phyloP scores from a whole-genome alignment of 2,329 filamentous ascomycete species.

The Phialophora tarda region DNA sequence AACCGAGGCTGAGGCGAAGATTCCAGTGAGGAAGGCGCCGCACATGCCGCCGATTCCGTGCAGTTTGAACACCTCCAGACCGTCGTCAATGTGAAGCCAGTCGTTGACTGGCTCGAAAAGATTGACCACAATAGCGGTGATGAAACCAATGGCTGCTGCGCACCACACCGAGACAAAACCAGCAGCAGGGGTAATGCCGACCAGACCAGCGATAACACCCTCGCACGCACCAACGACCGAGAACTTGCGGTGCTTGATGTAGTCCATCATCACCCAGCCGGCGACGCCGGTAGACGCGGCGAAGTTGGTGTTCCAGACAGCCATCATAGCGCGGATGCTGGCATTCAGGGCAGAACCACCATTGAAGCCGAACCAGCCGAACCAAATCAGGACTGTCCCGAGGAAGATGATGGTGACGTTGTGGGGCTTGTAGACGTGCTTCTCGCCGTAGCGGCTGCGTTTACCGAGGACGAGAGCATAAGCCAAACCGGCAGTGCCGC shows the following conservation, averaged over 20 bases:
- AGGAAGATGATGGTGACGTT: constrained; percentile 76
- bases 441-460: constrained; percentile 61
- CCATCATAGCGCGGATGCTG: constrained; percentile 84
- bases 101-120: constrained; percentile 58
- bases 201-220: constrained; percentile 84
- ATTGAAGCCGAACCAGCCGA: constrained; percentile 88
- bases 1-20: constrained; percentile 57
- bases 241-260: constrained; percentile 88
- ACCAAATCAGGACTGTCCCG: constrained; percentile 61
- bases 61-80: constrained; percentile 61
- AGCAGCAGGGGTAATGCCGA: constrained; percentile 86
- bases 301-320: constrained; percentile 82
- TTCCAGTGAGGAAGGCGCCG: constrained; percentile 63
- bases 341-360: constrained; percentile 82
- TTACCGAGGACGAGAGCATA: constrained; percentile 76
- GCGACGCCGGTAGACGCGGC: constrained; percentile 83
- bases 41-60: constrained; percentile 57
- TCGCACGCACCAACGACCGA: constrained; percentile 92
- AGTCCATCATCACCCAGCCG: constrained; percentile 78
- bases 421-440: constrained; percentile 65
- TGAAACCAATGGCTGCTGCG: constrained; percentile 61
- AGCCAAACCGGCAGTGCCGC: constrained; percentile 72
- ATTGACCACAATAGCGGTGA: constrained; percentile 60
- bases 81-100: constrained; percentile 62
- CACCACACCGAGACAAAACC: constrained; percentile 79